Percentiles rank a stretch among this genome's conserved stretches.
Evolutionary conservation across 352 stramenopile species (phyloP).

Genomic region (Globisporangium uncinulatum): DNA sequence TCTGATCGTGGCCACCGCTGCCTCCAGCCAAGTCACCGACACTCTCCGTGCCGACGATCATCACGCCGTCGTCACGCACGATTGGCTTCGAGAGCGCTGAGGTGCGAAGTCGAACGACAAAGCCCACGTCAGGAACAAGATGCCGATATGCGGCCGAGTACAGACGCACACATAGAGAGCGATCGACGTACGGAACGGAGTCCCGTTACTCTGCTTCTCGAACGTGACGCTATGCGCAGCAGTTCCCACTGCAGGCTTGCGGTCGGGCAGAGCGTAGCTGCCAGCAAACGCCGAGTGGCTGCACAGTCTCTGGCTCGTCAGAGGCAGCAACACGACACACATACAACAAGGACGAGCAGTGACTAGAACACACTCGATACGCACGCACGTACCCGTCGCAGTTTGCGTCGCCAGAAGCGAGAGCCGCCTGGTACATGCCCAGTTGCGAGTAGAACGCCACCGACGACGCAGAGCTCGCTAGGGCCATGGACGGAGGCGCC

Average conservation of each 20-base stretch:
- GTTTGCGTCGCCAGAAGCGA: conserved; percentile 14
- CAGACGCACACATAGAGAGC: neutral
- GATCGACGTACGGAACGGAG: conserved; percentile 26
- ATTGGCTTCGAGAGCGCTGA: conserved; percentile 73
- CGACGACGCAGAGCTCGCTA: conserved; percentile 3
- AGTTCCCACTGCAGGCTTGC: neutral
- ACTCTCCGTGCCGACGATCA: conserved; percentile 65
- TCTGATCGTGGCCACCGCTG: conserved; percentile 14
- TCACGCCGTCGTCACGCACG: conserved; percentile 60
- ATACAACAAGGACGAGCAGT: neutral
- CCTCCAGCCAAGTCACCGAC: conserved; percentile 1
- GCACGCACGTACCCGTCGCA: conserved; percentile 26
- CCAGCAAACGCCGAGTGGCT: neutral
- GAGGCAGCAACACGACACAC: too few species aligned
- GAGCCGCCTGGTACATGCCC: conserved; percentile 12
- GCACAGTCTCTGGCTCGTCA: neutral
- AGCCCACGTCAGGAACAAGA: neutral
- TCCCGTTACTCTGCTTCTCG: conserved; percentile 22
- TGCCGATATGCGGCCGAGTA: too few species aligned
- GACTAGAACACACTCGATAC: neutral
- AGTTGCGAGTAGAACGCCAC: conserved; percentile 9
- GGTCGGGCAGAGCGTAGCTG: neutral
- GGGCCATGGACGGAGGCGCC: conserved; percentile 10
- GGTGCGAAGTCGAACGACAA: neutral
- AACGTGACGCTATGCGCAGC: conserved; percentile 25